Evolutionary conservation across 148 eudicot species (phyloP).

Genomic region (Chenopodium formosanum): DNA sequence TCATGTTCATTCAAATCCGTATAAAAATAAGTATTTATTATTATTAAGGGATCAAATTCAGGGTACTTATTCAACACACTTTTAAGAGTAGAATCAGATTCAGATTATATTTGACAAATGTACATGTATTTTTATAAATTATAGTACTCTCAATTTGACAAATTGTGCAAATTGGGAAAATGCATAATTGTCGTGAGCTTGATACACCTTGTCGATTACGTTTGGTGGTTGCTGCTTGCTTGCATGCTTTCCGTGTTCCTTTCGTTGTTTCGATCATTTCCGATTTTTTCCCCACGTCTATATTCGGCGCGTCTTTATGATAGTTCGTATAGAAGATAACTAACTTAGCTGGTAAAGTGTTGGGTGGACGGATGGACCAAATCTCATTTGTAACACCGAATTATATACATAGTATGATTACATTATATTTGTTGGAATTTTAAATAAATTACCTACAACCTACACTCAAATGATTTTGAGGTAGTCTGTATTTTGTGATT

Average conservation of each 20-base stretch:
- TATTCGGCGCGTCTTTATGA: not conserved
- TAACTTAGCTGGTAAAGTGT: not conserved
- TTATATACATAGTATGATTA: no score
- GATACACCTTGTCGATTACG: constrained; percentile 12
- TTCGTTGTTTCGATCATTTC: not conserved
- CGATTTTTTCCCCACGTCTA: not conserved
- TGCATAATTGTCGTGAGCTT: not conserved
- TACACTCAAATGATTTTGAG: no score
- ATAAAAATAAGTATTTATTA: not conserved
- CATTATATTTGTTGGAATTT: no score
- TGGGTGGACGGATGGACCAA: no score
- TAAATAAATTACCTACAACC: no score
- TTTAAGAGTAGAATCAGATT: not conserved
- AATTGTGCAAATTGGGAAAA: not conserved
- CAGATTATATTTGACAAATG: not conserved
- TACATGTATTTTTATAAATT: not conserved
- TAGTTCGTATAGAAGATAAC: not conserved
- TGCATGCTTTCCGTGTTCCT: not conserved
- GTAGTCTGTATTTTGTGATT: no score
- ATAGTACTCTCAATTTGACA: not conserved
- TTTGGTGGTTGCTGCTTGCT: not conserved
- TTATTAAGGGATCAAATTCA: not conserved
- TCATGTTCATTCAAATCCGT: not conserved
- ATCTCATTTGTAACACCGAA: no score
- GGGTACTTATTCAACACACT: constrained; percentile 6